Evolutionary conservation across 495 filamentous ascomycete species (phyloP), one percentile per base, ranked within the genome.

Genomic region (Chaetomium tenue): DNA sequence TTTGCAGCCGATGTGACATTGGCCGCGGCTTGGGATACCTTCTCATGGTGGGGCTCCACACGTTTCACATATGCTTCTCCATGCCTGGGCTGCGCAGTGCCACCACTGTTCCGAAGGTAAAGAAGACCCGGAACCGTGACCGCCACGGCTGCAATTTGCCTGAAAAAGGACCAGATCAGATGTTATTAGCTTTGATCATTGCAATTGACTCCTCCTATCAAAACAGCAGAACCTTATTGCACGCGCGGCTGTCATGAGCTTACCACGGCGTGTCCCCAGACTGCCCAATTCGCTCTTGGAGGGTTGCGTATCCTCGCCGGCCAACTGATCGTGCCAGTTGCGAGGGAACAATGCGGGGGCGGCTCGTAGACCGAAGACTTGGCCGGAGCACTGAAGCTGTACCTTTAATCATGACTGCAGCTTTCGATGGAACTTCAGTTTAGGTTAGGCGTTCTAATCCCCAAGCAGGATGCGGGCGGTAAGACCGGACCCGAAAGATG

Each of bases 241-340:
- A 44, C 5, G 16, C 46, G 25, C 40, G 8, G 22, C 48, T 13
- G 53, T n/a, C 15, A 28, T 3, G 48, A 11, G 39, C 66, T 30
- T 61, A 69, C 71, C 67, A 73, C 23, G 71, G 58, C 37, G 63
- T 26, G 56, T 73, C 67, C 40, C 59, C 65, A 26, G 55, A 30
- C 12, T 42, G 40, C 3, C 18, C 50, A 13, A 58, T 25, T 11
- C 65, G 40, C 13, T 66, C 69, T 20, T 67, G 67, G n/a, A 54
- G 25, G 20, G 53, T 69, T 23, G 67, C 65, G 42, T 68, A 68
- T 23, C 62, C 51, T 33, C 69, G 64, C 42, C 57, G 54, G 28
- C 62, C 48, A 25, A 64, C 2, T 23, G 56, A 12, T 13, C 57
- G 67, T 23, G 28, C 46, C 18, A 30, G 39, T 22, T 64, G 68